Percentiles rank a stretch among this genome's conserved stretches.
These are phyloP conservation scores for Oldenlandia corymbosa DNA, from an alignment of 257 asterid species.

Conservation along the genomic window DNA sequence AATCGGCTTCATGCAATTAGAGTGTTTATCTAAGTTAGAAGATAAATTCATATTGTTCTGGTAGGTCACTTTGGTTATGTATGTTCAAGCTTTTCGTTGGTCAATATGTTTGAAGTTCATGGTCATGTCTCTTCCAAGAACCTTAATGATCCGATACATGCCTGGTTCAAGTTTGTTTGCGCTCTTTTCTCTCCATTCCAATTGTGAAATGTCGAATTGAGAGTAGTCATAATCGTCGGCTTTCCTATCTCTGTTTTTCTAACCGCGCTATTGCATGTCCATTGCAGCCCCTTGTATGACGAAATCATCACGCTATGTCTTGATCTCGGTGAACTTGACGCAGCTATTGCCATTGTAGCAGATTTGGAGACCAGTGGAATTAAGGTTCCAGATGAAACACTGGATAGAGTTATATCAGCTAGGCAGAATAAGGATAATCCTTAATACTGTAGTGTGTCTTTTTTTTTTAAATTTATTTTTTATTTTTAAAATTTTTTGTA, in stretches of 20 bases:
- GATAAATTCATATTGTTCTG: neutral
- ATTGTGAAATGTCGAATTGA: no score
- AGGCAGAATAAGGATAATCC: slow-evolving; percentile 49
- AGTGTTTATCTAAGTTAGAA: neutral
- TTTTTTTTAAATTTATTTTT: neutral
- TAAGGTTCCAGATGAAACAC: slow-evolving; percentile 79
- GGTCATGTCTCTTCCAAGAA: neutral
- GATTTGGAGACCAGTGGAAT: slow-evolving; percentile 91
- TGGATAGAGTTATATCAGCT: slow-evolving; percentile 81
- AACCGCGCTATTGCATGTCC: neutral
- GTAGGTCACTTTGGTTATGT: neutral
- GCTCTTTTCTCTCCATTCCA: neutral
- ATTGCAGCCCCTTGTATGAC: slow-evolving; percentile 73
- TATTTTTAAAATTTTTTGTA: no score
- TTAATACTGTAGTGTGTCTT: slow-evolving; percentile 21
- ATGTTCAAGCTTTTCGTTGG: neutral
- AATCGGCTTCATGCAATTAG: neutral
- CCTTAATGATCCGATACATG: neutral
- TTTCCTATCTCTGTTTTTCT: neutral
- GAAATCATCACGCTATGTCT: slow-evolving; percentile 69
- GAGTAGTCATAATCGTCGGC: no score
- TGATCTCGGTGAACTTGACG: slow-evolving; percentile 94
- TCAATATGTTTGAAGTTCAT: neutral
- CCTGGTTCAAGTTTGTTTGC: neutral
- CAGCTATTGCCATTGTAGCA: slow-evolving; percentile 85